Evolutionary conservation across 495 filamentous ascomycete genomes (phyloP).

Genomic region (Penicillium chermesinum): DNA sequence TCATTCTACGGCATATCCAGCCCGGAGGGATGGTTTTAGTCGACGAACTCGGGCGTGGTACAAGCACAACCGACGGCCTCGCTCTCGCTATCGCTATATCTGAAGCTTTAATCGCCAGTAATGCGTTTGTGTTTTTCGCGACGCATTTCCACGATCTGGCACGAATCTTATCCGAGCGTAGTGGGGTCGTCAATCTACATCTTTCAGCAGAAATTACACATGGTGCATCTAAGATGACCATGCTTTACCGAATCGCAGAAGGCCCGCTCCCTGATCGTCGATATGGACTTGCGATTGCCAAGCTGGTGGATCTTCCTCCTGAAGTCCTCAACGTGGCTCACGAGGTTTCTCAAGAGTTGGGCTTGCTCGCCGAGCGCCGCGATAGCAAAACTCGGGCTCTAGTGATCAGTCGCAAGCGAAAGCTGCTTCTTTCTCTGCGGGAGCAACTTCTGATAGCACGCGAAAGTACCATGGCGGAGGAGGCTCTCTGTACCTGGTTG

Average conservation of each 20-base stretch:
- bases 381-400: conserved; percentile 54
- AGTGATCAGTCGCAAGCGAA: conserved; percentile 56
- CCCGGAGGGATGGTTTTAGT: conserved; percentile 73
- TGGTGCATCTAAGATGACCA: conserved; percentile 57
- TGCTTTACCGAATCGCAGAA: conserved; percentile 75
- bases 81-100: conserved; percentile 85
- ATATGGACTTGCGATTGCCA: conserved; percentile 73
- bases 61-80: conserved; percentile 81
- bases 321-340: conserved; percentile 63
- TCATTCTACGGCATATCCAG: conserved; percentile 78
- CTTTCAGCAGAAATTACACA: conserved; percentile 62
- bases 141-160: conserved; percentile 89
- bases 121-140: conserved; percentile 80
- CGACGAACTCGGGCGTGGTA: conserved; percentile 91
- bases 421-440: conserved; percentile 65
- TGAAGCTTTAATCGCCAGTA: conserved; percentile 75
- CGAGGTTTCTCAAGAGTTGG: conserved; percentile 55
- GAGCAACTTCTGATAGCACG: conserved; percentile 70
- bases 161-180: conserved; percentile 63
- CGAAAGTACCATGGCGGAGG: conserved; percentile 62
- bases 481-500: conserved; percentile 59
- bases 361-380: conserved; percentile 45
- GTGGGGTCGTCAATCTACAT: conserved; percentile 76
- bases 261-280: conserved; percentile 67
- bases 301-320: conserved; percentile 66